These are phyloP conservation scores for Truncatella angustata DNA, from an alignment of 2,329 filamentous ascomycete species.

Conservation along the genomic window DNA sequence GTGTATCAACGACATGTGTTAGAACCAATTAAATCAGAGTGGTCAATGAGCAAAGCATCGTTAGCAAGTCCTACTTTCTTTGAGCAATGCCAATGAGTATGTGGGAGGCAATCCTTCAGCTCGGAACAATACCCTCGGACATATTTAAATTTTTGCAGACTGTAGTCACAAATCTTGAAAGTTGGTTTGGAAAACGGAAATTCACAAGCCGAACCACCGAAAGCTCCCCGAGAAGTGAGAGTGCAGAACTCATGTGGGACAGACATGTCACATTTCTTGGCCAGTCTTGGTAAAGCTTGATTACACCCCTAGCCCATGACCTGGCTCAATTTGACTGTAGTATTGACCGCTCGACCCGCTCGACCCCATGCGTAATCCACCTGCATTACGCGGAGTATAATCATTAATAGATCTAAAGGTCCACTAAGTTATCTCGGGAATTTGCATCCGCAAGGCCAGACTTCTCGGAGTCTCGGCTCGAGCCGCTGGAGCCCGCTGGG, in stretches of 20 bases:
- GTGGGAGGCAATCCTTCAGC: too few species aligned
- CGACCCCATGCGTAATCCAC: background rate
- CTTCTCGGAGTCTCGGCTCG: background rate
- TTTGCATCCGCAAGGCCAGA: background rate
- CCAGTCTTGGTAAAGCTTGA: conserved; percentile 6
- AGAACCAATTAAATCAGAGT: too few species aligned
- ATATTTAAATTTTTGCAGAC: too few species aligned
- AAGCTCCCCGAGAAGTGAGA: background rate
- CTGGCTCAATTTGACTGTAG: background rate
- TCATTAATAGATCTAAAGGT: background rate
- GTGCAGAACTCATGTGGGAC: background rate
- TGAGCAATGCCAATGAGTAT: too few species aligned
- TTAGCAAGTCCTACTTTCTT: too few species aligned
- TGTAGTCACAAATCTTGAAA: too few species aligned
- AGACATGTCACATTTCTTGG: background rate
- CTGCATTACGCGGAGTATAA: background rate
- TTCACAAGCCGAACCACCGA: background rate
- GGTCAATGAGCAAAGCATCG: too few species aligned
- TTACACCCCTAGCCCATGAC: background rate
- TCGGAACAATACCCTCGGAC: too few species aligned
- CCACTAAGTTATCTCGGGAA: background rate
- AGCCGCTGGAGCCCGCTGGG: background rate
- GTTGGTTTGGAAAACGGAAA: background rate
- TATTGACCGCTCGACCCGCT: background rate
- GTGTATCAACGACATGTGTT: too few species aligned